Base-by-base conservation (phyloP, 2,329 filamentous ascomycete genomes). In the Fusarium concolor region DNA sequence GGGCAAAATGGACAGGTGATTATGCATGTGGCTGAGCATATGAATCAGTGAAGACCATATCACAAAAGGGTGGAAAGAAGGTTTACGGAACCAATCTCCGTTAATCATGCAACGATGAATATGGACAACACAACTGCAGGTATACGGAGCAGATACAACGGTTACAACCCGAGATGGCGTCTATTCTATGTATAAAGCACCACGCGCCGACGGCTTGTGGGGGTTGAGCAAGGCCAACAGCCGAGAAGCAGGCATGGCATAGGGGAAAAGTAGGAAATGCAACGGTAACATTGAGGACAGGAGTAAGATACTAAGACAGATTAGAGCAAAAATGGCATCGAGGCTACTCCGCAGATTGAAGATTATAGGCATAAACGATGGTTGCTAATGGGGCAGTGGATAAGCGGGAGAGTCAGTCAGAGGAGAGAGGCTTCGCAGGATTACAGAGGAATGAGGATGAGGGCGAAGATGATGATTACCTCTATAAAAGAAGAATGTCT, bases 131-230 rank as follows among this genome's bases (percentile, higher is more conserved):
- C n/a, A 35, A 4, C 33, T 35, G 33, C 33, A 35, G 15, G 10
- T n/a, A 35, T 35, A 35, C 33, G 33, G 33, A 35, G 33, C 3
- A 46, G 41, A 26, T 43, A 31, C 26, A 56, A 35, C 3, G 35
- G 29, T 20, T 43, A 31, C 26, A 56, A 35, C 46, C 22, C 43
- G 49, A 24, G 49, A 62, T 56, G 43, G 57, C 50, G 55, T 59
- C 47, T 67, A 56, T 54, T 65, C 71, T 68, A 73, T 67, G 68
- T 66, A 68, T 73, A 29, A 24, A 51, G 18, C 56, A 61, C 47
- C 42, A 65, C 28, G 52, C 52, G 45, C 42, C 42, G 3, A 43
- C 51, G 53, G 60, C 35, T 62, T 49, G 52, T 67, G 66, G 61
- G 60, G 65, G 33, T 53, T 38, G 17, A 39, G 47, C 28, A 56